phyloP scores from a whole-genome alignment of 371 early-diverging fungal species.

The Rhizopus sp. region DNA sequence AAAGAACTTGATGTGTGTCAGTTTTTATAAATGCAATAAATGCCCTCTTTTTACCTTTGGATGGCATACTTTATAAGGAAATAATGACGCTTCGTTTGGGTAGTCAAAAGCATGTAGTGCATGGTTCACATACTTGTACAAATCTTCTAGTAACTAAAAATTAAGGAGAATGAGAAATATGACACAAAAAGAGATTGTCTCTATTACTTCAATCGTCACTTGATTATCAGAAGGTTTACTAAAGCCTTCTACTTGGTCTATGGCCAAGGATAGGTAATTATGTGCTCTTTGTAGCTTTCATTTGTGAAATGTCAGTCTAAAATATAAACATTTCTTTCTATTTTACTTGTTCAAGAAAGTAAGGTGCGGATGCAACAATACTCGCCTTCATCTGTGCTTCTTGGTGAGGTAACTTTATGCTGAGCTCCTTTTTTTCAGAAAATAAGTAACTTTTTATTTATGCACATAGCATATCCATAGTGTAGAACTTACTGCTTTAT shows the following conservation, averaged over 20 bases:
- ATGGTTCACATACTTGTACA: slow-evolving; percentile 37
- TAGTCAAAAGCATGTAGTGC: slow-evolving; percentile 45
- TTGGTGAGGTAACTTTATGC: slow-evolving; percentile 36
- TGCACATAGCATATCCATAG: background rate
- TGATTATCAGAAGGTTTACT: slow-evolving; percentile 25
- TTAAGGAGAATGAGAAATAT: background rate
- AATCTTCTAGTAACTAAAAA: slow-evolving; percentile 36
- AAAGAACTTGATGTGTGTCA: slow-evolving; percentile 26
- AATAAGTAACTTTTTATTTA: background rate
- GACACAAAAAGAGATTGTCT: background rate
- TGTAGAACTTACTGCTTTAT: slow-evolving; percentile 37
- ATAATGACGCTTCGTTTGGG: slow-evolving; percentile 40
- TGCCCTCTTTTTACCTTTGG: slow-evolving; percentile 38
- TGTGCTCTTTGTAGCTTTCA: slow-evolving; percentile 32
- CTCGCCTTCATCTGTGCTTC: slow-evolving; percentile 34
- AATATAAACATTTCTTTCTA: background rate
- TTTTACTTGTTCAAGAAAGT: slow-evolving; percentile 45
- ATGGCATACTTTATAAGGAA: slow-evolving; percentile 54
- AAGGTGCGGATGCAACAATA: slow-evolving; percentile 30
- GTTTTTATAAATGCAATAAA: background rate
- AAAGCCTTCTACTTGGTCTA: slow-evolving; percentile 21
- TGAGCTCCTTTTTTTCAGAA: slow-evolving; percentile 30
- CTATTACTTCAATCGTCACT: slow-evolving; percentile 32
- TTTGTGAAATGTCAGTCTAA: background rate
- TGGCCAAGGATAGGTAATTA: slow-evolving; percentile 40